Evolutionary conservation across 2,329 filamentous ascomycete genomes (phyloP), one percentile per base, ranked within the genome.

Genomic region (Clarireedia monteithiana): DNA sequence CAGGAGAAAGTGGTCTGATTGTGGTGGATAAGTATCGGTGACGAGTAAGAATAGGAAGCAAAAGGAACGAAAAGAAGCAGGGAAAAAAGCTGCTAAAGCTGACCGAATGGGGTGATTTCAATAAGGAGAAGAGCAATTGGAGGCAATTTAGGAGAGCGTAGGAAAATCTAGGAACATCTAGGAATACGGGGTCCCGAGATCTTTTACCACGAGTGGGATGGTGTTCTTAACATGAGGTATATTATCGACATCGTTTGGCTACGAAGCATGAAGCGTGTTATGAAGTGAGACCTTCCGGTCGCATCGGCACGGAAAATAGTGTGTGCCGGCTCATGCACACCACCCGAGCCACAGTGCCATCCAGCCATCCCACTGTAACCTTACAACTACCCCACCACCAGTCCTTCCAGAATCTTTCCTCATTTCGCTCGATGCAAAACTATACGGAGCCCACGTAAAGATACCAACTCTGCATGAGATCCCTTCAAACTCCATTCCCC

Each of bases 1-100:
- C 40, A 46, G 20, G n/a, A 45, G 53, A 55, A 56, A 53, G 54
- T 56, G 54, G 54, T 56, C 49, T 52, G 54, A 56, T 52, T 26
- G 52, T 38, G n/a, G 48, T 46, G n/a, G 30, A 20, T 30, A 24
- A 36, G n/a, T 6, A 48, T 7, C 42, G 24, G 38, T 53, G 23
- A 27, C 38, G 45, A 14, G n/a, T 15, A 48, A 20, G 24, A 20
- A 49, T 50, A 48, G 46, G 36, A 9, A 17, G n/a, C 47, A 20
- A 2, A 44, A 14, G 23, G 20, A 20, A 23, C 12, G 17, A 44
- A 55, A 44, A 45, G 4, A 2, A 44, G 42, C 53, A 50, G 53
- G 53, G 53, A 50, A 55, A 42, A 44, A 6, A 7, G 15, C 14
- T 3, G 34, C 23, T 24, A 45, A 20, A 23, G 20, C 7, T 14